Conservation (phyloP, 495 filamentous ascomycete species). For the Amphirosellinia nigrospora region DNA sequence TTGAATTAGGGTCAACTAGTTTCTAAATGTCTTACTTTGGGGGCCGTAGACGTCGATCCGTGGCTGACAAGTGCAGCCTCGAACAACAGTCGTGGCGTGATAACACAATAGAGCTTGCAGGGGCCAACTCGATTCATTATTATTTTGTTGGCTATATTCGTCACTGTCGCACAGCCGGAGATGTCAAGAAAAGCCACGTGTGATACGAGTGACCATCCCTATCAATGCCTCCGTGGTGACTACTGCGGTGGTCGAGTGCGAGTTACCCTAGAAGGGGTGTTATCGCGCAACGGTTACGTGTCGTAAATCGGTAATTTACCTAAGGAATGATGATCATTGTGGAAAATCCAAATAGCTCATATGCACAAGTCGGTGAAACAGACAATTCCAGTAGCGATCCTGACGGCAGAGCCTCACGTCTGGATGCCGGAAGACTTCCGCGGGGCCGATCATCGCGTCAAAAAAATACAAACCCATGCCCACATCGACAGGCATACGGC, state of each 20-base stretch:
- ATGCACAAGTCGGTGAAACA: background rate
- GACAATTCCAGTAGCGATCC: conserved; percentile 1
- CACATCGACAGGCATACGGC: conserved; percentile 9
- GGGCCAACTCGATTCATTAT: background rate
- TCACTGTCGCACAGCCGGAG: background rate
- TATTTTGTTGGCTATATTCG: background rate
- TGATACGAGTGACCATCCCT: conserved; percentile 5
- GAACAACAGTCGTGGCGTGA: conserved; percentile 3
- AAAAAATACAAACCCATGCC: background rate
- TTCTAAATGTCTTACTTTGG: background rate
- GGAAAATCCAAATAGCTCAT: background rate
- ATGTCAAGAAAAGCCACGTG: conserved; percentile 1
- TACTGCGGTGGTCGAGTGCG: background rate
- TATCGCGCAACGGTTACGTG: background rate
- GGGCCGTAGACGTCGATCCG: background rate
- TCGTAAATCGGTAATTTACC: background rate
- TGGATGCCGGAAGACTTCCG: conserved; percentile 21
- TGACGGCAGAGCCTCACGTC: conserved; percentile 25
- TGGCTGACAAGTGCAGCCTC: background rate
- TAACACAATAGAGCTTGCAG: conserved; percentile 16
- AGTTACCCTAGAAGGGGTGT: background rate
- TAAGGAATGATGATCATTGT: background rate
- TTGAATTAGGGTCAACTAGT: background rate
- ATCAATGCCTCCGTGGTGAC: background rate
- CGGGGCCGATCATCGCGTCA: conserved; percentile 15